Evolutionary conservation across 345 rosid genomes (phyloP).

Genomic region (Firmiana major): DNA sequence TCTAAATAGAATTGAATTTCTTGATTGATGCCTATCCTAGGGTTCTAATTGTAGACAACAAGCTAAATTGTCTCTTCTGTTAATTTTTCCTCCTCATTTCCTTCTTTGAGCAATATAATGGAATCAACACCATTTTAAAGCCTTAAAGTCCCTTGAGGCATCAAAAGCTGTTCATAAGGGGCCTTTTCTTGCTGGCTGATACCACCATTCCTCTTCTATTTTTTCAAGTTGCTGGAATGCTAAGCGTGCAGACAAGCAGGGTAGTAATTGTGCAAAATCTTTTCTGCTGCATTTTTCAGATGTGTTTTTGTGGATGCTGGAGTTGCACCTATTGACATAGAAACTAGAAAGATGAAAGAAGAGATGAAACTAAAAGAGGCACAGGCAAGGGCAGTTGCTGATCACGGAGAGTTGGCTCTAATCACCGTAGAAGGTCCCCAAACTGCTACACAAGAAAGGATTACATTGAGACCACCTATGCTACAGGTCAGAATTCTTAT

Average conservation of each 20-base stretch:
- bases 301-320: slow-evolving; percentile 99
- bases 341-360: slow-evolving; percentile 83
- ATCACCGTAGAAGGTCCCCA: slow-evolving; percentile 78
- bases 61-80: background rate
- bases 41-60: background rate
- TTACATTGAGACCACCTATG: slow-evolving; percentile 84
- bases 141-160: background rate
- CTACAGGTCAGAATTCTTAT: slow-evolving; percentile 58
- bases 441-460: slow-evolving; percentile 59
- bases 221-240: background rate
- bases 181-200: background rate
- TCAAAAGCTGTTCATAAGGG: background rate
- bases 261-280: background rate
- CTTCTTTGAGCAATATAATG: background rate
- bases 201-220: background rate
- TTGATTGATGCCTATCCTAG: slow-evolving; percentile 1
- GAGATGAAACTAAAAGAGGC: slow-evolving; percentile 87
- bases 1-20: background rate
- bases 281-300: slow-evolving; percentile 36
- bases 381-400: slow-evolving; percentile 84
- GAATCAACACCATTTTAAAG: background rate
- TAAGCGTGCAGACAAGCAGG: background rate
- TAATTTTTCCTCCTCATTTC: background rate
- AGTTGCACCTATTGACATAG: slow-evolving; percentile 82
- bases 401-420: slow-evolving; percentile 94